Base-by-base conservation (phyloP, 495 filamentous ascomycete species). In the Immersiella caudata region DNA sequence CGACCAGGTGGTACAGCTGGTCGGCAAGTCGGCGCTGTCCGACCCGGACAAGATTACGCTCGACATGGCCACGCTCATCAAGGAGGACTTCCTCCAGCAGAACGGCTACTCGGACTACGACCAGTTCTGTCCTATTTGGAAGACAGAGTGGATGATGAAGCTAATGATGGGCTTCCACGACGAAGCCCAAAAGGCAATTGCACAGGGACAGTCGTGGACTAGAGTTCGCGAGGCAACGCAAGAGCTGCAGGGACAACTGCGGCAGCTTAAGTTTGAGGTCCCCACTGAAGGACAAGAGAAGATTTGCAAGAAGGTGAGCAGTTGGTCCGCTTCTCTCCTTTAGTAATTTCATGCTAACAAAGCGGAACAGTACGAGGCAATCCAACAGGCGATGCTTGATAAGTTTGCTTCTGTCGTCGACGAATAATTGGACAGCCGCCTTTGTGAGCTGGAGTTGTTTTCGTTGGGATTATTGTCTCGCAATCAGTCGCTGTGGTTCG, bases 141-240 rank as follows among this genome's bases (percentile, higher is more conserved):
- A 99, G 88, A 99, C 95, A 4, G 89, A 94, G 75, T 99, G 96
- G 87, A 97, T 99, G 95, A 99, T 99, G 95, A 97, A 95, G 85
- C 88, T 89, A 56, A 97, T 99, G 87, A 93, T 98, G 88, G 91
- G 89, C 60, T 99, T 93, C 85, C 92, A 97, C 72, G 96, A 99
- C 77, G 95, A 99, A 81, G 89, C 92, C 12, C 95, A 98, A 79
- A 98, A 97, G 84, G 94, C 93, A 1, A 82, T 99, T 73, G 86
- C 91, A 20, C 91, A 96, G 73, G 95, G 95, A 62, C 89, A 92
- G 74, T 90, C 80, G 78, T 99, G 95, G 95, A 79, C 80, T 73
- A 98, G 95, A 87, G 89, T 98, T 54, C 88, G 94, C 62, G 95
- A 98, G 69, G 88, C 91, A 27, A 99, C 95, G 0, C 81, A 85